Base-by-base conservation (phyloP, 2,329 filamentous ascomycete species). In the Nigrospora sphaerica region DNA sequence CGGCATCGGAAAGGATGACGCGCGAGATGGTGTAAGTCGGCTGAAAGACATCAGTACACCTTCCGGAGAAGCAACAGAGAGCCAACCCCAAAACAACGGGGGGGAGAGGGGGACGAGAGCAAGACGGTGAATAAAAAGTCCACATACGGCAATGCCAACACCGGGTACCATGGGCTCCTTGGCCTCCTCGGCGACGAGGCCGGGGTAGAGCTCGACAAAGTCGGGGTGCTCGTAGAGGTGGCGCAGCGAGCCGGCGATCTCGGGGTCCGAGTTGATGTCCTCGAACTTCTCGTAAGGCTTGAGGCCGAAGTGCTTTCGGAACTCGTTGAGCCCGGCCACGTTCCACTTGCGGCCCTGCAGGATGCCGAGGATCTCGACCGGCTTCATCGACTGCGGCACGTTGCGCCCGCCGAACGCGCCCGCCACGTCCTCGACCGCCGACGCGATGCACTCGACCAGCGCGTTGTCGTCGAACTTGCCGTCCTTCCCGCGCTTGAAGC, bases 391-490 rank as follows among this genome's bases (percentile, higher is more conserved):
- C n/a, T 39, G 42, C 5, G 48, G 48, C 18, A 42, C 46, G 9
- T 45, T 42, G 6, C 39, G 46, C 17, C 45, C 48, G 14, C 48
- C 48, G n/a, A 50, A 50, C 2, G 43, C 46, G 32, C 46, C 45
- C 3, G 48, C 48, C 6, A 40, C 42, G n/a, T 50, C 48, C 34
- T 50, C 48, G n/a, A 50, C 48, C 12, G 78, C 78, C 58, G 93
- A 86, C 55, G 91, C 85, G 37, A 92, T 80, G 49, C 88, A 85
- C 18, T 81, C 70, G 5, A 88, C 86, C 0, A 95, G 78, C 4
- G 87, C 85, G 45, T 90, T 83, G 47, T 95, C 89, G 32, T 75
- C 71, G 61, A 89, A 85, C n/a, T 67, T 79, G 6, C 88, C 88
- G 46, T 89, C 76, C 0, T 70, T 60, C 4, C 80, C 76, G 36